These are phyloP conservation scores for Phaeosphaeria sp. DNA, from an alignment of 2,329 filamentous ascomycete genomes.

Conservation along the genomic window DNA sequence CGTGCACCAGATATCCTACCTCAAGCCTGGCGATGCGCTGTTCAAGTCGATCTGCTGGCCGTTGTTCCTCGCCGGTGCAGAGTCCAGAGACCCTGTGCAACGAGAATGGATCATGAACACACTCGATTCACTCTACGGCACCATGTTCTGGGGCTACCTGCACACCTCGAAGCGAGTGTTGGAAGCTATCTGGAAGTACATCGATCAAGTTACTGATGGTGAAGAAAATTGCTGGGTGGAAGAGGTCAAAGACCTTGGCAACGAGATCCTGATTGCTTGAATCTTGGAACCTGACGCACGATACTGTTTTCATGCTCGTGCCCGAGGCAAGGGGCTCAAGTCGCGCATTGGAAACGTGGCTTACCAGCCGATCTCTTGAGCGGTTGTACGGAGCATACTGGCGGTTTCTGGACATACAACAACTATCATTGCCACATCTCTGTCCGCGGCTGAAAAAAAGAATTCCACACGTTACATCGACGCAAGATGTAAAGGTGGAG, in stretches of 20 bases:
- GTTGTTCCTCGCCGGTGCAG: conserved; percentile 64
- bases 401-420: not conserved
- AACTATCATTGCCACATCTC: not conserved
- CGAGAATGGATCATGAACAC: conserved; percentile 61
- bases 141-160: conserved; percentile 49
- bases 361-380: not conserved
- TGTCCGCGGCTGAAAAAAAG: not conserved
- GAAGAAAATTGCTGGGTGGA: conserved; percentile 43
- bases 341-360: not conserved
- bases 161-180: conserved; percentile 44
- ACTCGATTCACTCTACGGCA: conserved; percentile 40
- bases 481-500: not conserved
- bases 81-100: conserved; percentile 57
- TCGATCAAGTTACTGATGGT: conserved; percentile 29
- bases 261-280: conserved; percentile 45
- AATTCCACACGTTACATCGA: not conserved
- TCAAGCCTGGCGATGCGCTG: conserved; percentile 58
- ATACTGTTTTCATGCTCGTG: not conserved
- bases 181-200: conserved; percentile 43
- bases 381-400: not conserved
- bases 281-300: not conserved
- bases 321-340: not conserved
- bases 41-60: conserved; percentile 69
- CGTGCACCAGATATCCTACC: conserved; percentile 58
- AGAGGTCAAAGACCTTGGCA: conserved; percentile 41